These are phyloP conservation scores for Vanilla planifolia DNA, from an alignment of 106 monocot genomes.

Conservation along the genomic window DNA sequence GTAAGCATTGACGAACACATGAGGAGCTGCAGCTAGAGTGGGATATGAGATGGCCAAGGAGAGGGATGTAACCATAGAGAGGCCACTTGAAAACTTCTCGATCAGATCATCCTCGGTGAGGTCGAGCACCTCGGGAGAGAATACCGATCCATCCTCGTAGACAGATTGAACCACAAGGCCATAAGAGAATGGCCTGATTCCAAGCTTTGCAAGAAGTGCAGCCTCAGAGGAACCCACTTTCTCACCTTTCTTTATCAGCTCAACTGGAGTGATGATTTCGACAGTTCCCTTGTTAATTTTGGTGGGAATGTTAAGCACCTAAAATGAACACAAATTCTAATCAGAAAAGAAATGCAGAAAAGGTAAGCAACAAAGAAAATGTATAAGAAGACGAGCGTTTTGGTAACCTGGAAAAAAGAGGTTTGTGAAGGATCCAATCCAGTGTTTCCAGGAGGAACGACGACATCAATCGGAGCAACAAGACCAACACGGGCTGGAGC, in stretches of 20 bases:
- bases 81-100: constrained; percentile 62
- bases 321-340: neutral
- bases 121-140: constrained; percentile 71
- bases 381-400: neutral
- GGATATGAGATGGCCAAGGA: constrained; percentile 69
- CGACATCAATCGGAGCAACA: constrained; percentile 50
- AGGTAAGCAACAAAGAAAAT: neutral
- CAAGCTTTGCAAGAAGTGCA: constrained; percentile 82
- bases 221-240: constrained; percentile 95
- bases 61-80: constrained; percentile 68
- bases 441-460: constrained; percentile 89
- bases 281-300: constrained; percentile 98
- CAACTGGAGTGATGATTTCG: constrained; percentile 95
- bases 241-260: constrained; percentile 85
- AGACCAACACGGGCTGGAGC: constrained; percentile 34
- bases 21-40: constrained; percentile 63
- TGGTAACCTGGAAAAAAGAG: constrained; percentile 76
- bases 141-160: constrained; percentile 77
- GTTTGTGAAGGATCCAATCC: constrained; percentile 89
- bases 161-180: constrained; percentile 62
- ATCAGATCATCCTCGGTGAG: constrained; percentile 81
- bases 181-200: constrained; percentile 91
- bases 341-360: neutral
- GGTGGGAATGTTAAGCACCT: constrained; percentile 95
- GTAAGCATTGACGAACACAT: constrained; percentile 91